Evolutionary conservation across 2,329 filamentous ascomycete genomes (phyloP).

Genomic region (Talaromyces pinophilus): DNA sequence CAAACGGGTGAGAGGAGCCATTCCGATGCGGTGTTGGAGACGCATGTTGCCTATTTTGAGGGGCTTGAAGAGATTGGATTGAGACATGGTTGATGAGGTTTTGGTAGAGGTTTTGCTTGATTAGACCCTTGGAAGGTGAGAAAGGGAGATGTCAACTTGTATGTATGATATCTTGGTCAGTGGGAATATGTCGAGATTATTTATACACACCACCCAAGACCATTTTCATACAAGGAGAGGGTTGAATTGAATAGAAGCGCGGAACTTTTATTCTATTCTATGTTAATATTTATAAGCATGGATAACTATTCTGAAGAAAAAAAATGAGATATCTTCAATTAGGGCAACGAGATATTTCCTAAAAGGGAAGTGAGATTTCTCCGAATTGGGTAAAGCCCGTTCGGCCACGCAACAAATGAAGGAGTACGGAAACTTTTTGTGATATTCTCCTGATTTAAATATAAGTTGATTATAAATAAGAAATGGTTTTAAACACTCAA

Average conservation of each 20-base stretch:
- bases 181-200: neutral
- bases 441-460: neutral
- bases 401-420: neutral
- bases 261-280: too few relatives aligned
- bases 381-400: neutral
- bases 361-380: conserved; percentile 7
- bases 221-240: neutral
- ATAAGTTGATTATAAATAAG: neutral
- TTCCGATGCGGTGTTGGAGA: conserved; percentile 48
- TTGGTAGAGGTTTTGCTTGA: too few relatives aligned
- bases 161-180: neutral
- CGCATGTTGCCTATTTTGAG: conserved; percentile 40
- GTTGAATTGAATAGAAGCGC: neutral
- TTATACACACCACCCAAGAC: neutral
- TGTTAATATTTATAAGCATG: too few relatives aligned
- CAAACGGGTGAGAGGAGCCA: conserved; percentile 58
- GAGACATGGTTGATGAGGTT: neutral
- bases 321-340: neutral
- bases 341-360: conserved; percentile 9
- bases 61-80: conserved; percentile 28
- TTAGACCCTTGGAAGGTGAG: neutral
- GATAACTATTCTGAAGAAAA: too few relatives aligned
- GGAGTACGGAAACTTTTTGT: neutral
- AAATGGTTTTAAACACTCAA: neutral
- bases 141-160: neutral